These are phyloP conservation scores for Aspergillus melleus DNA, from an alignment of 2,329 filamentous ascomycete genomes.

Conservation along the genomic window DNA sequence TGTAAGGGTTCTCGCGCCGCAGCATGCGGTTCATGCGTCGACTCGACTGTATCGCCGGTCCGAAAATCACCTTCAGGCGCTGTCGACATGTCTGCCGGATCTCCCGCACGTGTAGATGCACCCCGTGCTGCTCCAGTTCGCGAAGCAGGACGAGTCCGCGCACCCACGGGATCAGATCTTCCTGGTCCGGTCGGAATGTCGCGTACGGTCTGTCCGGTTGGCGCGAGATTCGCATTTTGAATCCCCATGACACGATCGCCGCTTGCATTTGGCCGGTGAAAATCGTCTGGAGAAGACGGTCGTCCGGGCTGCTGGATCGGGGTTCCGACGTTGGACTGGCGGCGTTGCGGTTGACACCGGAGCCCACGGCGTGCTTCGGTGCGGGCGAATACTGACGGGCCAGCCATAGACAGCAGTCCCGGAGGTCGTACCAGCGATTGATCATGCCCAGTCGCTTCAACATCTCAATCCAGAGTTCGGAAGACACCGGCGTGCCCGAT, in stretches of 20 bases:
- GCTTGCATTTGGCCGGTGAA: conserved; percentile 47
- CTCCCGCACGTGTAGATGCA: conserved; percentile 30
- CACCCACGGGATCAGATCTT: conserved; percentile 38
- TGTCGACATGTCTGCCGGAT: conserved; percentile 36
- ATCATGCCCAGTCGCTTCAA: conserved; percentile 61
- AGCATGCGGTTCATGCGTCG: conserved; percentile 37
- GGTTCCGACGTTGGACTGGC: conserved; percentile 4
- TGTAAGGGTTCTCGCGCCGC: conserved; percentile 38
- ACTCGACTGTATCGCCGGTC: conserved; percentile 28
- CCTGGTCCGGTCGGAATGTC: conserved; percentile 16
- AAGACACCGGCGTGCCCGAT: conserved; percentile 43
- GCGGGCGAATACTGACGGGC: conserved; percentile 39
- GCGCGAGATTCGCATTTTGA: conserved; percentile 34
- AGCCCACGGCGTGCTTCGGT: conserved; percentile 11
- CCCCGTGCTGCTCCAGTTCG: conserved; percentile 36
- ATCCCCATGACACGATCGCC: conserved; percentile 53
- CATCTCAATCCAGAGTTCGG: conserved; percentile 57
- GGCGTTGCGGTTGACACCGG: conserved; percentile 2
- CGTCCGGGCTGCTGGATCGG: conserved; percentile 10
- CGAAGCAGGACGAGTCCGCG: conserved; percentile 42
- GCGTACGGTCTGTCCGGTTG: conserved; percentile 21
- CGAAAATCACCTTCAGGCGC: conserved; percentile 41
- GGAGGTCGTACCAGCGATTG: conserved; percentile 52
- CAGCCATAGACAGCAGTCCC: conserved; percentile 55
- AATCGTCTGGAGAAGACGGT: conserved; percentile 37